A percentile compares a stretch with the other conserved stretches of the same genome.
These are phyloP conservation scores for Conticribra guillardii DNA, from an alignment of 108 stramenopile species.

Conservation along the genomic window DNA sequence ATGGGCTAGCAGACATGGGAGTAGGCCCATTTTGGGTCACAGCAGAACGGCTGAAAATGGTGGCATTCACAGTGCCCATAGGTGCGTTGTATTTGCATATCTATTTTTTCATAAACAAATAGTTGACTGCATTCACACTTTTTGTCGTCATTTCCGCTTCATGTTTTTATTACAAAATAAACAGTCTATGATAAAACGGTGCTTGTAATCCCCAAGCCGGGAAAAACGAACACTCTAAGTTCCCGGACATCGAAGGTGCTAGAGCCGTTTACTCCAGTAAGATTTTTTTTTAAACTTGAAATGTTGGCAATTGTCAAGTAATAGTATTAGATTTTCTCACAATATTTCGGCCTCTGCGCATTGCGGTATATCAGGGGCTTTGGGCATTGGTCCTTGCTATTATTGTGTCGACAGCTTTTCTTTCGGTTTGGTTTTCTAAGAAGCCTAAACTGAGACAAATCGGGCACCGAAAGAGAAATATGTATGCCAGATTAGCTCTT, in stretches of 20 bases:
- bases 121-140: not conserved
- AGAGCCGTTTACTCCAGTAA: slow-evolving; percentile 15
- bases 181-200: slow-evolving; percentile 15
- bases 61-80: not conserved
- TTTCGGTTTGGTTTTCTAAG: not conserved
- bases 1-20: not conserved
- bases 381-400: not conserved
- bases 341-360: not conserved
- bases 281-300: not conserved
- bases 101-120: not conserved
- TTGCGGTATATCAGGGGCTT: not conserved
- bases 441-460: not conserved
- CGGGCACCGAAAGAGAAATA: not conserved
- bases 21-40: slow-evolving; percentile 4
- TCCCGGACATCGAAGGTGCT: slow-evolving; percentile 8
- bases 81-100: not conserved
- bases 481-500: not conserved
- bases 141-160: not conserved
- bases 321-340: not conserved
- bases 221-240: not conserved
- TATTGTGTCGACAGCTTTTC: not conserved
- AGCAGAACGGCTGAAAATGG: not conserved
- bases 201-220: slow-evolving; percentile 21
- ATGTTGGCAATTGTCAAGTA: not conserved
- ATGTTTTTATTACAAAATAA: not conserved